Percentiles rank a stretch among this genome's conserved stretches.
Evolutionary conservation across 352 stramenopile species (phyloP).

Genomic region (Globisporangium rhizosaccharum): DNA sequence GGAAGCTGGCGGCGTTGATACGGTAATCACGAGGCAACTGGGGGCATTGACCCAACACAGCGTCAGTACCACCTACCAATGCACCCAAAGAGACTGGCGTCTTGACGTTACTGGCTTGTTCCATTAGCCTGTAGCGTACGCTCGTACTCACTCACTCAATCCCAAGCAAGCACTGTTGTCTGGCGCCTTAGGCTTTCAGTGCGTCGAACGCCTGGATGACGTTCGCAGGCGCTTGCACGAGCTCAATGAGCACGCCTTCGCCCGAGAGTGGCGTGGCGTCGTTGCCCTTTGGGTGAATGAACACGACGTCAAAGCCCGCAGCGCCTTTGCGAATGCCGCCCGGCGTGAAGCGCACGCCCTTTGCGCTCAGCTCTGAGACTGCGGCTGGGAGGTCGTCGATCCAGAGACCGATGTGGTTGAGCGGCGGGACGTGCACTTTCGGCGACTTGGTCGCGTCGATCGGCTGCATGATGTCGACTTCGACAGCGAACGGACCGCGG

Average conservation of each 20-base stretch:
- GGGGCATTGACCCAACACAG: no score
- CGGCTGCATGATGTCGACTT: slow-evolving; percentile 99
- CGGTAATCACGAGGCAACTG: no score
- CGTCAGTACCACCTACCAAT: background rate
- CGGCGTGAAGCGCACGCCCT: slow-evolving; percentile 95
- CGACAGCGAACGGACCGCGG: slow-evolving; percentile 88
- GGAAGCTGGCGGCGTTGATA: no score
- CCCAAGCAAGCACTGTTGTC: no score
- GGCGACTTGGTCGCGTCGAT: slow-evolving; percentile 90
- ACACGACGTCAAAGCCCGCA: slow-evolving; percentile 95
- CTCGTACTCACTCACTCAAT: background rate
- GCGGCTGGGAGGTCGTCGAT: slow-evolving; percentile 92
- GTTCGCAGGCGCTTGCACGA: slow-evolving; percentile 93
- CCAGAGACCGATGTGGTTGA: slow-evolving; percentile 99
- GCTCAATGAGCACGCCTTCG: slow-evolving; percentile 95
- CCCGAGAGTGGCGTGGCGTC: slow-evolving; percentile 88
- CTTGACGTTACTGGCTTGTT: background rate
- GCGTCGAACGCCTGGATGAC: slow-evolving; percentile 87
- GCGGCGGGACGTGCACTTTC: slow-evolving; percentile 92
- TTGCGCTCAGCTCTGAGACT: slow-evolving; percentile 89
- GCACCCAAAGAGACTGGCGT: no score
- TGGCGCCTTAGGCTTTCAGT: slow-evolving; percentile 18
- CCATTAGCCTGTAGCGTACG: background rate
- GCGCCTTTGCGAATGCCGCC: slow-evolving; percentile 96
- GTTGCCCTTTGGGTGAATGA: slow-evolving; percentile 98